Base-by-base conservation (phyloP, 1,139 yeast species). In the Sugiyamaella sp. region DNA sequence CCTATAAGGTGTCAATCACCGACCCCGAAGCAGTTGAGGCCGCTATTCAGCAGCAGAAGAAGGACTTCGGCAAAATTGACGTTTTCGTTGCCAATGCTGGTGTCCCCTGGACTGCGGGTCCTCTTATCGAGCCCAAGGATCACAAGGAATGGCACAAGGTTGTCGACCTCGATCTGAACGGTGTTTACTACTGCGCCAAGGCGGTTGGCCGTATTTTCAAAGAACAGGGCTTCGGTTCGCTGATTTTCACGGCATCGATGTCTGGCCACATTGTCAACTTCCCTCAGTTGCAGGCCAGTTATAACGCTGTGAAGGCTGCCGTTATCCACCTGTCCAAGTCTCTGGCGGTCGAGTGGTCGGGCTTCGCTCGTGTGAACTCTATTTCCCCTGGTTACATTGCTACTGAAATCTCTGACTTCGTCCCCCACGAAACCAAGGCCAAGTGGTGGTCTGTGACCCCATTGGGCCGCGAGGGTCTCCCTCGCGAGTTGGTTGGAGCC, bases 51-150 rank as follows among this genome's bases (percentile, higher is more conserved):
- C 80, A 80, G 66, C 86, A 85, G 58, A 82, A 78, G 62, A 64
- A 75, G 61, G 96, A 89, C 66, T 89, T 90, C 68, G 85, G 85
- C 52, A 81, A 83, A 57, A 84, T 89, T 63, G 97, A 89, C 67
- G 78, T 86, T 27, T 85, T 89, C 67, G 95, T 89, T 25, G 95
- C 96, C 65, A 89, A 89, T 70, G 97, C 97, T 21, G 97, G 97
- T 58, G 82, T 88, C 42, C 88, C 95, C 25, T 89, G 96, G 96
- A 79, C 84, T 35, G 80, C 82, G 22, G 96, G 95, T 21, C 77
- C 84, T 38, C 69, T 83, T 63, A 74, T 86, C 57, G 89, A 86
- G 53, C 74, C 76, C 58, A 77, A 75, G 39, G 80, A 80, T 65
- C 76, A 82, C 69, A 74, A 74, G 46, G 80, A 76, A 61, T 87